phyloP scores from a whole-genome alignment of 1,284 basidiomycete species.

The Tausonia pullulans region DNA sequence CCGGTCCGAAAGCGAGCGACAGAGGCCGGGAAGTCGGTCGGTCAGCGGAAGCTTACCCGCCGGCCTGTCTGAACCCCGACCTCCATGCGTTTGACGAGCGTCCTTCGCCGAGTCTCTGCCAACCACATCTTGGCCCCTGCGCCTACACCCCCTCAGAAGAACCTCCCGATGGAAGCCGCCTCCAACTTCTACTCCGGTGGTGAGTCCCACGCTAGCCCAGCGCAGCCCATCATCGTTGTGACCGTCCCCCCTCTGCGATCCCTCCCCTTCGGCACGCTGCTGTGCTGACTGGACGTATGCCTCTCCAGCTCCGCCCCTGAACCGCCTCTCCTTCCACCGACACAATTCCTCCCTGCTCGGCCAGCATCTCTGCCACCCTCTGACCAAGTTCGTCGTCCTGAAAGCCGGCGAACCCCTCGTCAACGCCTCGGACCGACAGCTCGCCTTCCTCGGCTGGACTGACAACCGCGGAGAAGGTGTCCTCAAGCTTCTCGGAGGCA shows the following conservation, averaged over 20 bases:
- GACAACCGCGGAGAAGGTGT: constrained; percentile 23
- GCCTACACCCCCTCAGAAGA: neutral
- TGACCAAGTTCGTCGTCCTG: constrained; percentile 51
- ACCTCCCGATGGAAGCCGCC: too few relatives aligned
- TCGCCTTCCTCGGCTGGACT: constrained; percentile 28
- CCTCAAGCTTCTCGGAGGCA: too few relatives aligned
- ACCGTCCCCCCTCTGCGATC: neutral
- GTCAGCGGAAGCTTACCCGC: too few relatives aligned
- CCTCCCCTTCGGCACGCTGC: neutral
- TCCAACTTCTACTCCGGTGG: constrained; percentile 10
- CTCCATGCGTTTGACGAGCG: too few relatives aligned
- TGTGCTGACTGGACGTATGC: constrained; percentile 36
- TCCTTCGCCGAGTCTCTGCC: too few relatives aligned
- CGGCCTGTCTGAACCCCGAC: too few relatives aligned
- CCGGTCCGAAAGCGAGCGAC: too few relatives aligned
- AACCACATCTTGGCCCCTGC: neutral
- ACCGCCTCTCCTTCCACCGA: constrained; percentile 75
- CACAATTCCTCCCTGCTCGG: constrained; percentile 60
- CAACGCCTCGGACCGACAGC: constrained; percentile 29
- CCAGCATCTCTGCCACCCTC: constrained; percentile 46
- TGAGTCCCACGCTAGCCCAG: too few relatives aligned
- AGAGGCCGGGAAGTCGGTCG: too few relatives aligned
- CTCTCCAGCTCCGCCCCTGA: constrained; percentile 62
- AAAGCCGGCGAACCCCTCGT: constrained; percentile 50
- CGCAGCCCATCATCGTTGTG: neutral